Evolutionary conservation across 1,284 basidiomycete genomes (phyloP).

Genomic region (Sutorius eximius): DNA sequence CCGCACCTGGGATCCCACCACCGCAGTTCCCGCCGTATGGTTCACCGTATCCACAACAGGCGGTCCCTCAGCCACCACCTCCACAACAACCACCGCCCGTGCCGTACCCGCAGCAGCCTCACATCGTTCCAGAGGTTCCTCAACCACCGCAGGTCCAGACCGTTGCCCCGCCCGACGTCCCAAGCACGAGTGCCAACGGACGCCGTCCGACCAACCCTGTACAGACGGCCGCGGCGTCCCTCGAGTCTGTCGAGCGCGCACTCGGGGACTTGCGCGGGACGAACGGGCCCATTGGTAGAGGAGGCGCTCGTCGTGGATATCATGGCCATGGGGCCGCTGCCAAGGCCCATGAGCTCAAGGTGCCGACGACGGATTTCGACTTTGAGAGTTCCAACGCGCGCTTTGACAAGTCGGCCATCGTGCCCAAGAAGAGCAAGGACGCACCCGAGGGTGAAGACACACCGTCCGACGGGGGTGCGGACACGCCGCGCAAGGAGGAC

Average conservation of each 20-base stretch:
- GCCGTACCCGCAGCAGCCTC: conserved; percentile 30
- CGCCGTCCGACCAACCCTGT: conserved; percentile 48
- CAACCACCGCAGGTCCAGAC: conserved; percentile 20
- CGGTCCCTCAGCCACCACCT: conserved; percentile 28
- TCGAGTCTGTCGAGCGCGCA: conserved; percentile 77
- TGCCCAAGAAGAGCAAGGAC: conserved; percentile 35
- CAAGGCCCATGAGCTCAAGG: conserved; percentile 43
- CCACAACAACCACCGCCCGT: conserved; percentile 24
- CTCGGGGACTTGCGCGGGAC: conserved; percentile 70
- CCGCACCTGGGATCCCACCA: conserved; percentile 34
- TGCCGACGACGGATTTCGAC: conserved; percentile 76
- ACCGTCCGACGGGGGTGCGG: conserved; percentile 14
- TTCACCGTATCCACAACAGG: conserved; percentile 31
- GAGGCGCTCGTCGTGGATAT: conserved; percentile 36
- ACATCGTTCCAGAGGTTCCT: conserved; percentile 29
- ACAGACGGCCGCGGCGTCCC: conserved; percentile 68
- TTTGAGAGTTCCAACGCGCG: conserved; percentile 71
- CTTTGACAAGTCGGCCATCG: conserved; percentile 70
- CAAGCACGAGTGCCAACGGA: conserved; percentile 27
- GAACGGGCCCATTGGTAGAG: conserved; percentile 43
- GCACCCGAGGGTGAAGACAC: conserved; percentile 27
- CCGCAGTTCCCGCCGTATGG: conserved; percentile 32
- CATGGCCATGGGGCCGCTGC: conserved; percentile 27
- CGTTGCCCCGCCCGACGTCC: conserved; percentile 17
- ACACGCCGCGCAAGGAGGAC: conserved; percentile 27